A percentile compares a stretch with the other conserved stretches of the same genome.
phyloP scores from a whole-genome alignment of 495 filamentous ascomycete genomes.

The Tuber brumale region DNA sequence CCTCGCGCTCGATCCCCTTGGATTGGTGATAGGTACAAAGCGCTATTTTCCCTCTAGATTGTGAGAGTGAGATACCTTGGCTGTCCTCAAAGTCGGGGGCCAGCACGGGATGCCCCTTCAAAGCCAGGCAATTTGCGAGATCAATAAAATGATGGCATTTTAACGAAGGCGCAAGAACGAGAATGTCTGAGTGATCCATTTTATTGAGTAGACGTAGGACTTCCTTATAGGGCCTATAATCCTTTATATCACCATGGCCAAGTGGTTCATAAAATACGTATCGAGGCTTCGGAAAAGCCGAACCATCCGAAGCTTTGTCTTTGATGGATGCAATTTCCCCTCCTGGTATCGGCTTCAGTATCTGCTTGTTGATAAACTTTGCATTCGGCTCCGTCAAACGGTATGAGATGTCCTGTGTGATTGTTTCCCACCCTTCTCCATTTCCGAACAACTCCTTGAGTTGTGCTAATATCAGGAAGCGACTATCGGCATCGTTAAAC shows the following conservation, averaged over 20 bases:
- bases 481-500: conserved; percentile 15
- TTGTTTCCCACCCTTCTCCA: background rate
- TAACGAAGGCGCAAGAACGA: conserved; percentile 16
- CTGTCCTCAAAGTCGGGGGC: conserved; percentile 1
- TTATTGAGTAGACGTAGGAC: background rate
- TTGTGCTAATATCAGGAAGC: conserved; percentile 16
- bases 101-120: background rate
- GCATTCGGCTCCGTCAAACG: conserved; percentile 7
- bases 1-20: conserved; percentile 25
- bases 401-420: conserved; percentile 2
- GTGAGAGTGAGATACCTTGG: background rate
- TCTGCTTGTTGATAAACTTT: conserved; percentile 15
- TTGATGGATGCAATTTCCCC: background rate
- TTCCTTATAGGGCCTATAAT: background rate
- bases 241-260: background rate
- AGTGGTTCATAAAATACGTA: conserved; percentile 9
- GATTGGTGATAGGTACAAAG: conserved; percentile 18
- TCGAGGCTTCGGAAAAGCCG: conserved; percentile 9
- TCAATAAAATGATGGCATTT: background rate
- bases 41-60: conserved; percentile 10
- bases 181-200: conserved; percentile 4
- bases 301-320: background rate
- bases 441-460: conserved; percentile 11
- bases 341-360: background rate
- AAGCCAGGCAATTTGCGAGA: conserved; percentile 7